These are phyloP conservation scores for Diacronema lutheri DNA, from an alignment of 78 protist species.

Conservation along the genomic window DNA sequence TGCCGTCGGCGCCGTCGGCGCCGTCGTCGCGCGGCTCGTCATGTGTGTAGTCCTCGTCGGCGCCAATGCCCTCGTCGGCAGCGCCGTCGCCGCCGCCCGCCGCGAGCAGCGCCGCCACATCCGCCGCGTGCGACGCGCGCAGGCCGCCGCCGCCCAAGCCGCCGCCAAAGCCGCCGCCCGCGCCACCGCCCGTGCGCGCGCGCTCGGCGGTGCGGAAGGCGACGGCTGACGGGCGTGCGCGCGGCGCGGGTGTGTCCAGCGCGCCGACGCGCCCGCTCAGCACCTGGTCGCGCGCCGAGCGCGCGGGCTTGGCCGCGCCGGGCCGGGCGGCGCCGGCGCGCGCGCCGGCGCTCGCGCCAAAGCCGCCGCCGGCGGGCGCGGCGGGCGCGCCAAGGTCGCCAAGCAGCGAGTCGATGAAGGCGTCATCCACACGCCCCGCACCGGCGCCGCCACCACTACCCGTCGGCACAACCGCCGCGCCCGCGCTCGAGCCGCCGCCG, in stretches of 20 bases:
- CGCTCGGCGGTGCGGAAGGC: no score
- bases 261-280: neutral
- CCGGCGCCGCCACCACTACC: no score
- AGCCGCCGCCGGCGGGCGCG: no score
- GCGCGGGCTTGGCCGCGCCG: neutral
- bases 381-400: neutral
- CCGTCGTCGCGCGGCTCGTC: neutral
- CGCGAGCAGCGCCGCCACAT: neutral
- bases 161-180: neutral
- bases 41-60: neutral
- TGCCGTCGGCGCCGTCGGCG: neutral
- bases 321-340: neutral
- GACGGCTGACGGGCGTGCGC: no score
- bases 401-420: neutral
- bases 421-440: no score
- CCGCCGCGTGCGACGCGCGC: neutral
- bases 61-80: neutral
- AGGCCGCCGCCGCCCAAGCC: neutral
- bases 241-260: neutral
- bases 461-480: no score
- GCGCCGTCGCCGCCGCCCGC: neutral
- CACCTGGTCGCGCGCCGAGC: neutral
- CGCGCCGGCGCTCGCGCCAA: neutral
- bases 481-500: neutral
- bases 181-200: neutral